These are phyloP conservation scores for Tylopilus intermedius DNA, from an alignment of 768 basidiomycete species.

Conservation along the genomic window DNA sequence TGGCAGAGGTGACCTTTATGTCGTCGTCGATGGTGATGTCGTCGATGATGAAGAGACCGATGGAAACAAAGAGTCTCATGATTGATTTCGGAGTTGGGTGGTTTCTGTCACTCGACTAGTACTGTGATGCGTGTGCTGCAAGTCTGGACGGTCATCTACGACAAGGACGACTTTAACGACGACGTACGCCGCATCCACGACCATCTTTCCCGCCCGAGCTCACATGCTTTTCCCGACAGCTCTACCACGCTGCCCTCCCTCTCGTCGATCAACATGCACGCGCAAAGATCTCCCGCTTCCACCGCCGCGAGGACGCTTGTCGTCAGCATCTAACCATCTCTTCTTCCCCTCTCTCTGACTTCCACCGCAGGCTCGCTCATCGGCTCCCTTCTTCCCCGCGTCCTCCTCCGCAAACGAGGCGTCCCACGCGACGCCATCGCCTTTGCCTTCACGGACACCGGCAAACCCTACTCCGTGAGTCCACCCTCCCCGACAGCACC, in stretches of 20 bases:
- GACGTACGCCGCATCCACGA: slow-evolving; percentile 27
- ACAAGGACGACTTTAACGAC: slow-evolving; percentile 32
- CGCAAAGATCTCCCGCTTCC: slow-evolving; percentile 58
- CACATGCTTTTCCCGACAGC: slow-evolving; percentile 32
- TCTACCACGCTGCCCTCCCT: slow-evolving; percentile 56
- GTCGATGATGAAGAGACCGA: slow-evolving; percentile 92
- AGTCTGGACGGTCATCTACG: slow-evolving; percentile 39
- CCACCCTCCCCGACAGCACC: background rate
- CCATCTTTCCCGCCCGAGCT: background rate
- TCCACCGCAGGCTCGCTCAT: slow-evolving; percentile 61
- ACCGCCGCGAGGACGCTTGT: slow-evolving; percentile 70
- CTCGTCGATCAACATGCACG: slow-evolving; percentile 55
- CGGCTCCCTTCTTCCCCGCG: slow-evolving; percentile 68
- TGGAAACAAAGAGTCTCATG: slow-evolving; percentile 46
- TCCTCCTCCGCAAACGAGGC: slow-evolving; percentile 56
- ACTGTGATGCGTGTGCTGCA: slow-evolving; percentile 20
- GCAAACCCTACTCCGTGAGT: slow-evolving; percentile 76
- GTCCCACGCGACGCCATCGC: slow-evolving; percentile 42
- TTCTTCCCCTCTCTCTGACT: background rate
- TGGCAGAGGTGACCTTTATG: slow-evolving; percentile 36
- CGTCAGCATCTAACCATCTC: slow-evolving; percentile 26
- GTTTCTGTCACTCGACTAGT: too few species aligned
- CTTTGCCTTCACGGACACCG: slow-evolving; percentile 54
- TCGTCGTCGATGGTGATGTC: slow-evolving; percentile 47
- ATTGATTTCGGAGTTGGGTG: slow-evolving; percentile 13